Percentiles rank a stretch among this genome's conserved stretches.
phyloP scores from a whole-genome alignment of 331 rosid genomes.

The Quercus phellos region DNA sequence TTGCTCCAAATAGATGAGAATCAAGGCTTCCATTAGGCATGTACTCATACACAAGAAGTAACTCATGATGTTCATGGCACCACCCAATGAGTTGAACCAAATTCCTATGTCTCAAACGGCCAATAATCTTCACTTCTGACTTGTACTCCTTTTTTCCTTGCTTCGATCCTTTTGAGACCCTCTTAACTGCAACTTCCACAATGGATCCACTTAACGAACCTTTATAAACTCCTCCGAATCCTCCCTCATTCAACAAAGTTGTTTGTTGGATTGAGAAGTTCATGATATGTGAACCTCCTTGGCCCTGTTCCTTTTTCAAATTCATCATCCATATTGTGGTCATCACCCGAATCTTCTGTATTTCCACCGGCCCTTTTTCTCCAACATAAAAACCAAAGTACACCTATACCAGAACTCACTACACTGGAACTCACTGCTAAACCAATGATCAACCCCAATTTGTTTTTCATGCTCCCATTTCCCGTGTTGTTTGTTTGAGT shows the following conservation, averaged over 20 bases:
- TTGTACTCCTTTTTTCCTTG: slow-evolving; percentile 69
- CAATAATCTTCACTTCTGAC: slow-evolving; percentile 65
- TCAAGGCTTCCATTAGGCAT: slow-evolving; percentile 83
- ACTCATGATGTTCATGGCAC: slow-evolving; percentile 62
- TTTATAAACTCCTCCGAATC: slow-evolving; percentile 75
- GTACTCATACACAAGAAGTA: slow-evolving; percentile 61
- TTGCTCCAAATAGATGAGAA: slow-evolving; percentile 48
- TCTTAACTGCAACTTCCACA: slow-evolving; percentile 54
- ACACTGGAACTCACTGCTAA: slow-evolving; percentile 37
- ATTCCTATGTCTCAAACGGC: slow-evolving; percentile 61
- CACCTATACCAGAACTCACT: slow-evolving; percentile 29
- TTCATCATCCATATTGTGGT: slow-evolving; percentile 46
- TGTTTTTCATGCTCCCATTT: neutral
- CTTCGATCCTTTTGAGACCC: slow-evolving; percentile 62
- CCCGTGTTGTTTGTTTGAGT: neutral
- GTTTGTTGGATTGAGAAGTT: slow-evolving; percentile 47
- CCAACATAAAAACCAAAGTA: slow-evolving; percentile 36
- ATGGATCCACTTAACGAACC: slow-evolving; percentile 39
- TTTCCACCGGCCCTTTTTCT: slow-evolving; percentile 21
- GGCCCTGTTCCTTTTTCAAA: slow-evolving; percentile 69
- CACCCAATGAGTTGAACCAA: slow-evolving; percentile 62
- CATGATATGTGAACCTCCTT: slow-evolving; percentile 48
- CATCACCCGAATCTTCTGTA: slow-evolving; percentile 11
- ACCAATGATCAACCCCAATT: slow-evolving; percentile 33
- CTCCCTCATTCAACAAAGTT: slow-evolving; percentile 57